Base-by-base conservation (phyloP, 208 protist genomes). In the Acanthamoeba triangularis region DNA sequence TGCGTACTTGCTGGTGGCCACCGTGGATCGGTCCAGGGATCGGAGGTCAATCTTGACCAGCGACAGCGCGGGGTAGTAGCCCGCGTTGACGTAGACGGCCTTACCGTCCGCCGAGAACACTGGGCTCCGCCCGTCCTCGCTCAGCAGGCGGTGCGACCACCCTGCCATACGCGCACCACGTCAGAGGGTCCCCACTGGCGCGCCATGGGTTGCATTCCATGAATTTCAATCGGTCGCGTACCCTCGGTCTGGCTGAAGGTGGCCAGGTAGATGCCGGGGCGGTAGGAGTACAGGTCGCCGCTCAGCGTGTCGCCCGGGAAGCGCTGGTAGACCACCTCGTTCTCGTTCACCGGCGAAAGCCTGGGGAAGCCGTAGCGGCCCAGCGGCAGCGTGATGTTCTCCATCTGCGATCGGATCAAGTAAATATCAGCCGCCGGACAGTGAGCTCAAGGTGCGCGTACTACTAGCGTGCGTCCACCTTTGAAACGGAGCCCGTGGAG, bases 341-440 rank as follows among this genome's bases (percentile, higher is more conserved):
- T 52, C 11, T 80, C 90, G 54, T 49, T 41, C 28, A 61, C 65
- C 1, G 90, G 90, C 41, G 90, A 94, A 47, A 94, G 82, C 41
- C 49, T 23, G 8, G 90, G 90, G 20, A 82, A 63, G 65, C 47
- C 56, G 90, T 94, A 94, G 3, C 90, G 59, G 52, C 90, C 90
- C 1, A 8, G 59, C 52, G 56, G 47, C 49, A 69, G 47, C 54
- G 63, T 74, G 13, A 93, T n/a, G 67, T 78, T 49, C 41, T 93
- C 63, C 2, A 56, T 56, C 87, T 93, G 59, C 56, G 28, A 1
- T 72, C 59, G 33, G 7, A n/a, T n/a, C n/a, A n/a, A n/a, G n/a
- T n/a, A 37, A 4, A 37, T 35, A 16, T 72, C 10, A 30, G n/a
- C 16, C 7, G 37, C 67, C 8, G 16, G 84, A 90, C 30, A 63